A percentile compares a stretch with the other conserved stretches of the same genome.
These are phyloP conservation scores for Penicillium paneum DNA, from an alignment of 2,329 filamentous ascomycete genomes.

Conservation along the genomic window DNA sequence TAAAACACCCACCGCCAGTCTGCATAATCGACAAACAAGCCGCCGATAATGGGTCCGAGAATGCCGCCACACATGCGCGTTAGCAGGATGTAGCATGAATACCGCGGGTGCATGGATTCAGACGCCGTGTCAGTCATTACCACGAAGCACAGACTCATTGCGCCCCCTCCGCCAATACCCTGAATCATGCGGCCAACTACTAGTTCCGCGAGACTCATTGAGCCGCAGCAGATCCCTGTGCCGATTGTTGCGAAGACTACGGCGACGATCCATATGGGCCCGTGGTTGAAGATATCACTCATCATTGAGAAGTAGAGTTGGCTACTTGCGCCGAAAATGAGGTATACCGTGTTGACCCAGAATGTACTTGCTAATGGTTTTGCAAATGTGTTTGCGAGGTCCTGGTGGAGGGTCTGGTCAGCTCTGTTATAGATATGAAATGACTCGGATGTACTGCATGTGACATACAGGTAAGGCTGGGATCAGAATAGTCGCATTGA, in stretches of 20 bases:
- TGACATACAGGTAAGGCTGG: conserved; percentile 44
- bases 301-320: conserved; percentile 32
- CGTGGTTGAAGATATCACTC: conserved; percentile 46
- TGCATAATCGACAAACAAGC: conserved; percentile 25
- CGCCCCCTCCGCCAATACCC: conserved; percentile 48
- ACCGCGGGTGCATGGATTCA: conserved; percentile 31
- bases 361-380: conserved; percentile 41
- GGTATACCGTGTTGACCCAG: conserved; percentile 52
- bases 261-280: conserved; percentile 43
- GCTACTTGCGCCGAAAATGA: conserved; percentile 36
- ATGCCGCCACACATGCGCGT: conserved; percentile 34
- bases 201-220: conserved; percentile 38
- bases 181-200: conserved; percentile 46
- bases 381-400: conserved; percentile 37
- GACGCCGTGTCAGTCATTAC: conserved; percentile 44
- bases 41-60: conserved; percentile 28
- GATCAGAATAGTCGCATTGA: conserved; percentile 50
- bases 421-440: neutral
- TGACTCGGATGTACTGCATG: neutral
- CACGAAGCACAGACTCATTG: conserved; percentile 43
- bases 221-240: conserved; percentile 44
- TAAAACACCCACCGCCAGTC: conserved; percentile 32
- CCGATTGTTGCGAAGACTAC: conserved; percentile 48
- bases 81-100: conserved; percentile 32
- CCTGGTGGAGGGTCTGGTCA: conserved; percentile 8